Conservation (phyloP, 805 yeast species). For the Wickerhamiella occidentalis region DNA sequence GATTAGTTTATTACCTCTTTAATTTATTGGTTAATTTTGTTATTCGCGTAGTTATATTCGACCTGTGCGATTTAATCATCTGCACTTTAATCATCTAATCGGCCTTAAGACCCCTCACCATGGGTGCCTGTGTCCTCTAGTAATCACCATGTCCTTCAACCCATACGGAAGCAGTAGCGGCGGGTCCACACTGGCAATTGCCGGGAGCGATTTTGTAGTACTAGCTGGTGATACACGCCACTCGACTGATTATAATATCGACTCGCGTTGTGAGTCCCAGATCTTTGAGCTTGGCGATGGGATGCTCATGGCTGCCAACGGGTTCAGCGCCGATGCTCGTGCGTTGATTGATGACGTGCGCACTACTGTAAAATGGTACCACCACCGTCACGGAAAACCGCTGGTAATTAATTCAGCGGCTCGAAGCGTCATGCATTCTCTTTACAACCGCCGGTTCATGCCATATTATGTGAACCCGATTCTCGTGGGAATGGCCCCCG, state of each 20-base stretch:
- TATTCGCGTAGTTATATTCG: too few species aligned
- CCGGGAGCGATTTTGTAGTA: slow-evolving; percentile 94
- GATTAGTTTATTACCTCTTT: background rate
- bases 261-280: slow-evolving; percentile 85
- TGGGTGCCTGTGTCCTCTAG: background rate
- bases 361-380: slow-evolving; percentile 60
- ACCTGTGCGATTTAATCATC: too few species aligned
- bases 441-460: slow-evolving; percentile 88
- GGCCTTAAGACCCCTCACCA: background rate
- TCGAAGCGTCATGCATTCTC: slow-evolving; percentile 74
- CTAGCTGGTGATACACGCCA: slow-evolving; percentile 98
- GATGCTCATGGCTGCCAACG: slow-evolving; percentile 81
- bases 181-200: slow-evolving; percentile 94
- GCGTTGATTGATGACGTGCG: slow-evolving; percentile 67
- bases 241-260: slow-evolving; percentile 84
- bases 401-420: slow-evolving; percentile 67
- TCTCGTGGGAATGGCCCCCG: slow-evolving; percentile 82
- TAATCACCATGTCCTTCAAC: slow-evolving; percentile 19
- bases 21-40: background rate
- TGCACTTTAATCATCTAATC: too few species aligned
- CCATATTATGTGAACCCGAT: slow-evolving; percentile 95
- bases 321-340: slow-evolving; percentile 89
- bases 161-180: slow-evolving; percentile 46
- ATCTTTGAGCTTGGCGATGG: slow-evolving; percentile 82
- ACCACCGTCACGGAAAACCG: slow-evolving; percentile 70